Conservation (phyloP, 345 rosid genomes). For the Moringa oleifera region DNA sequence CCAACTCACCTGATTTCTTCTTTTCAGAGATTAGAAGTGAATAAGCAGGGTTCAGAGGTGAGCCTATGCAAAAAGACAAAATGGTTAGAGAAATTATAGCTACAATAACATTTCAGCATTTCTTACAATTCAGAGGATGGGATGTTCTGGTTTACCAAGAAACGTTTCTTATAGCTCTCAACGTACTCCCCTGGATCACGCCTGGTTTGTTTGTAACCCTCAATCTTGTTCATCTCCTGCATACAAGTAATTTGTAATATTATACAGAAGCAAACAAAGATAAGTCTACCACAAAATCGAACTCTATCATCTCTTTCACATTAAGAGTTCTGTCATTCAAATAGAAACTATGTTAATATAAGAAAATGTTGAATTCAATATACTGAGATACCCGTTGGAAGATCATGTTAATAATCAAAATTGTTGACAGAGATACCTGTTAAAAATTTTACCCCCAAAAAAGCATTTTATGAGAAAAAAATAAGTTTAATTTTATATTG, state of each 20-base stretch:
- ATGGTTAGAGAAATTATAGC: neutral
- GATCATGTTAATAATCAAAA: no score
- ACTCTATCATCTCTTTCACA: no score
- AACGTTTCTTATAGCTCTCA: slow-evolving; percentile 41
- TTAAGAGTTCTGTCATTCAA: no score
- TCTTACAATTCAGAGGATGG: neutral
- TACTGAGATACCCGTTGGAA: neutral
- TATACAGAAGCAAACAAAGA: neutral
- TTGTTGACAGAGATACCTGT: neutral
- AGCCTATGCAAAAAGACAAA: neutral
- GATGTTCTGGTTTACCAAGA: slow-evolving; percentile 26
- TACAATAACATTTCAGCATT: neutral
- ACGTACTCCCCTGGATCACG: slow-evolving; percentile 46
- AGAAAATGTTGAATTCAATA: no score
- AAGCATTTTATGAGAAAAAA: no score
- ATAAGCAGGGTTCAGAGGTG: neutral
- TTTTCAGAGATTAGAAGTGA: neutral
- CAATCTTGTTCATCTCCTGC: slow-evolving; percentile 62
- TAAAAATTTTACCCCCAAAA: no score
- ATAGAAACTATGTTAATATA: neutral
- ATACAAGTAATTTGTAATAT: neutral
- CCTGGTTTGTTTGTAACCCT: slow-evolving; percentile 63
- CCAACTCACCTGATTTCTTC: no score
- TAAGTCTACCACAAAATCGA: no score
- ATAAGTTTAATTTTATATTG: no score